Conservation (phyloP, 2,329 filamentous ascomycete genomes). For the Sarocladium strictum region DNA sequence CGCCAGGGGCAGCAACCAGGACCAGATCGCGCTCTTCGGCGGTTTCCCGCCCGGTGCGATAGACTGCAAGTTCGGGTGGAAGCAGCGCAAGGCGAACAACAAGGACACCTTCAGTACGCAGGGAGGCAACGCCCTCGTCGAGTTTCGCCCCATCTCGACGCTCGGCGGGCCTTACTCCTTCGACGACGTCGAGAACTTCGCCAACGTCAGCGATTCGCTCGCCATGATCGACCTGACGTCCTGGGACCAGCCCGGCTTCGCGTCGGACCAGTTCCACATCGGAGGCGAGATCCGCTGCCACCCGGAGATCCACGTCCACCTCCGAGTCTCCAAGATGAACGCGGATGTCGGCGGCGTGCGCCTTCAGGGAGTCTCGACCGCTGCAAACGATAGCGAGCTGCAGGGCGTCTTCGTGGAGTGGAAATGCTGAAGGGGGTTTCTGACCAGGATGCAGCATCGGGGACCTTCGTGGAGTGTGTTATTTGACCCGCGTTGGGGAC, state of each 20-base stretch:
- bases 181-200: background rate
- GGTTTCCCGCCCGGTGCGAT: background rate
- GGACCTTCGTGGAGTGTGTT: no score
- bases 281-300: background rate
- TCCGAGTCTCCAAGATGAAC: background rate
- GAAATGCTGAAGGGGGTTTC: background rate
- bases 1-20: background rate
- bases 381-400: background rate
- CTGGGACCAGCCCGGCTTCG: slow-evolving; percentile 2
- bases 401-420: slow-evolving; percentile 1
- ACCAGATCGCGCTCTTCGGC: background rate
- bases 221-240: slow-evolving; percentile 5
- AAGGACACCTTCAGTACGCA: background rate
- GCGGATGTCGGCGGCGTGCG: background rate
- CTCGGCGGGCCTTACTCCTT: background rate
- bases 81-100: background rate
- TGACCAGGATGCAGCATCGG: no score
- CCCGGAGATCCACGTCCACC: background rate
- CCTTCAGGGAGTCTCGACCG: background rate
- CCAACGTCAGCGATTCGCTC: background rate
- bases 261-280: background rate
- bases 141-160: background rate
- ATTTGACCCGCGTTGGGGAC: no score
- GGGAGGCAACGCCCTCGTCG: slow-evolving; percentile 2
- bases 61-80: slow-evolving; percentile 1